phyloP scores from a whole-genome alignment of 192 early-diverging fungal species.

The Chytriomyces hyalinus region DNA sequence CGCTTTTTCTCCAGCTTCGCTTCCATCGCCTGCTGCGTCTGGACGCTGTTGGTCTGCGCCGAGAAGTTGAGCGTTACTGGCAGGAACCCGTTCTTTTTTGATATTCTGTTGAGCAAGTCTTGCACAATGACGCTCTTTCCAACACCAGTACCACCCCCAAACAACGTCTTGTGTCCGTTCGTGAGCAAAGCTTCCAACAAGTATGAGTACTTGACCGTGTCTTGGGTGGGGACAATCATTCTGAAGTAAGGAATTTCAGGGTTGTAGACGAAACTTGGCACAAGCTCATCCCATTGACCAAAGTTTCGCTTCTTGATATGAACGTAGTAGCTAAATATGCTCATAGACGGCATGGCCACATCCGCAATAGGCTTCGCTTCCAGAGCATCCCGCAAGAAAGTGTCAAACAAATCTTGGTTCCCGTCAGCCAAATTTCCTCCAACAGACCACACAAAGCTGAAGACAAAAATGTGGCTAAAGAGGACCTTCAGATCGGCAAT shows the following conservation, averaged over 20 bases:
- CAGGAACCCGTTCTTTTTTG: constrained; percentile 54
- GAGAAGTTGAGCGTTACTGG: constrained; percentile 62
- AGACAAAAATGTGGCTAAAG: constrained; percentile 59
- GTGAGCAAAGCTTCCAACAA: constrained; percentile 54
- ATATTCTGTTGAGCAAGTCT: constrained; percentile 53
- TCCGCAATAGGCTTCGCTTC: constrained; percentile 52
- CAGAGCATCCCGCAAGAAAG: constrained; percentile 57
- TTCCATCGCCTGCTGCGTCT: constrained; percentile 67
- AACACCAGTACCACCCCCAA: constrained; percentile 64
- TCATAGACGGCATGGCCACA: constrained; percentile 56
- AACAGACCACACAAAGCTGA: constrained; percentile 64
- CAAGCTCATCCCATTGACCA: constrained; percentile 63
- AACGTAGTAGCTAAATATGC: constrained; percentile 61
- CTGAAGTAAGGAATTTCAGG: constrained; percentile 62
- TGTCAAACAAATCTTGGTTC: constrained; percentile 62
- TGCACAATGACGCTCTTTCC: constrained; percentile 66
- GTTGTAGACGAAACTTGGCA: constrained; percentile 60
- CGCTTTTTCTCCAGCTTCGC: constrained; percentile 66
- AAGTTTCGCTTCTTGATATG: constrained; percentile 56
- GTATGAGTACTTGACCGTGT: constrained; percentile 64
- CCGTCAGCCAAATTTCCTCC: constrained; percentile 67
- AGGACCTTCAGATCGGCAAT: constrained; percentile 52
- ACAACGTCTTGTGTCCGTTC: constrained; percentile 54
- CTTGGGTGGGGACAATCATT: constrained; percentile 66
- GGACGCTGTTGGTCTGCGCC: constrained; percentile 63